These are phyloP conservation scores for Exophiala dermatitidis DNA, from an alignment of 2,329 filamentous ascomycete species.

Conservation along the genomic window DNA sequence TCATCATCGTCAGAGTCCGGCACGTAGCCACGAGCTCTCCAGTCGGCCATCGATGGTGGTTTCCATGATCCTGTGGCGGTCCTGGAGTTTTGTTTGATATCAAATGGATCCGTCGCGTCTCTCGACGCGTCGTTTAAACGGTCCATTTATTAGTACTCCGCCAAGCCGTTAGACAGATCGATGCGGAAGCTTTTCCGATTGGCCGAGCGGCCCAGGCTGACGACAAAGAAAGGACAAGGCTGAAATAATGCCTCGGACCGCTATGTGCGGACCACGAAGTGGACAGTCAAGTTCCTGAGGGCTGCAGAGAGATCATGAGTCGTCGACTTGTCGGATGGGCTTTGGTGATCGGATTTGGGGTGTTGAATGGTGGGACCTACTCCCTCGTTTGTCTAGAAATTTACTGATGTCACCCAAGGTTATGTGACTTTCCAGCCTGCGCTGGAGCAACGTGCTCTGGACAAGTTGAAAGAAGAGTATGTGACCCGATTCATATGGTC, in stretches of 20 bases:
- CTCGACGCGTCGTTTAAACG: background rate
- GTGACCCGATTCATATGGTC: background rate
- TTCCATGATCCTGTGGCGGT: constrained; percentile 19
- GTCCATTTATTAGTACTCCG: background rate
- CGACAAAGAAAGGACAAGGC: background rate
- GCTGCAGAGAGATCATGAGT: constrained; percentile 29
- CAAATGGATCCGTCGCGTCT: constrained; percentile 5
- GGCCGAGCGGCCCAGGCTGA: background rate
- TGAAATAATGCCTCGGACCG: no score
- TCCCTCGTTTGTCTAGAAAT: background rate
- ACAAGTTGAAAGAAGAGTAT: constrained; percentile 27
- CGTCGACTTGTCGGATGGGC: constrained; percentile 34
- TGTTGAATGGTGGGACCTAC: constrained; percentile 33
- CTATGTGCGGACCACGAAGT: background rate
- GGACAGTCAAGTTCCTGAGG: background rate
- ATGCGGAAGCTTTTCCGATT: background rate
- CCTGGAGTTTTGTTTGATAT: background rate
- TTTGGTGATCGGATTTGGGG: constrained; percentile 36
- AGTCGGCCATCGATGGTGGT: constrained; percentile 29
- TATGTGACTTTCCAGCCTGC: constrained; percentile 41
- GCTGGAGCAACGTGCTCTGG: constrained; percentile 33
- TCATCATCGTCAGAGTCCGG: constrained; percentile 47
- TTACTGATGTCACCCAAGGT: constrained; percentile 27
- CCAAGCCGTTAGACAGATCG: background rate
- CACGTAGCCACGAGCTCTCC: constrained; percentile 46